These are phyloP conservation scores for Lactarius trivialis DNA, from an alignment of 768 basidiomycete species.

Conservation along the genomic window DNA sequence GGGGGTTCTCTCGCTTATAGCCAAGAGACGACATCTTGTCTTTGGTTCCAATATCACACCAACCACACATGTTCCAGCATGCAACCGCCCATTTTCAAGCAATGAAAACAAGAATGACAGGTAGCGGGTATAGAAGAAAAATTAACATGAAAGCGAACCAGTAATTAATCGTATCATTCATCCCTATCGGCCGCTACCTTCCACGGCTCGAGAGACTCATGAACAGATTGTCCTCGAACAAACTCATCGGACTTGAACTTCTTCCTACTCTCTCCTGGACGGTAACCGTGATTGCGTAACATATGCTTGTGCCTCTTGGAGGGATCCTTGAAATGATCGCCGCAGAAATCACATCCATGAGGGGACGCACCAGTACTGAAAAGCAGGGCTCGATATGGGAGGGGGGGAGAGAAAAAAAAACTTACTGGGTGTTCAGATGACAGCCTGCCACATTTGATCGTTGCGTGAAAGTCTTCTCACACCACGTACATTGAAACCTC, in stretches of 20 bases:
- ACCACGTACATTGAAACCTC: constrained; percentile 45
- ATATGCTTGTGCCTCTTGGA: constrained; percentile 58
- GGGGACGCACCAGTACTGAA: constrained; percentile 51
- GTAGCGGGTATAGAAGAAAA: constrained; percentile 5
- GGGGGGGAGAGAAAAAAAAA: constrained; percentile 20
- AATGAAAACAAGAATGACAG: constrained; percentile 12
- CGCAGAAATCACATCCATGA: constrained; percentile 49
- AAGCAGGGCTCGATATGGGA: neutral
- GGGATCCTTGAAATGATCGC: constrained; percentile 54
- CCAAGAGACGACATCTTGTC: constrained; percentile 15
- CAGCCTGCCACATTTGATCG: constrained; percentile 51
- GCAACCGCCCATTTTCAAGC: neutral
- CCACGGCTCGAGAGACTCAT: constrained; percentile 25
- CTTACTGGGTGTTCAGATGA: constrained; percentile 50
- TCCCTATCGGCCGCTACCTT: constrained; percentile 9
- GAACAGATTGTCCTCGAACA: constrained; percentile 24
- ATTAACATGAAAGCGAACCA: constrained; percentile 11
- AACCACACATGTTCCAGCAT: constrained; percentile 1
- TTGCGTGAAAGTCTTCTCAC: constrained; percentile 49
- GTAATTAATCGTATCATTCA: neutral
- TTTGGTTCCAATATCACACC: constrained; percentile 14
- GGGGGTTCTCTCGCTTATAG: neutral
- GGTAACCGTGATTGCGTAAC: constrained; percentile 45
- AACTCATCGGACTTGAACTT: constrained; percentile 18
- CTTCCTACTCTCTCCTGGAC: constrained; percentile 41